These are phyloP conservation scores for Corylus heterophylla DNA, from an alignment of 306 rosid genomes.

Conservation along the genomic window DNA sequence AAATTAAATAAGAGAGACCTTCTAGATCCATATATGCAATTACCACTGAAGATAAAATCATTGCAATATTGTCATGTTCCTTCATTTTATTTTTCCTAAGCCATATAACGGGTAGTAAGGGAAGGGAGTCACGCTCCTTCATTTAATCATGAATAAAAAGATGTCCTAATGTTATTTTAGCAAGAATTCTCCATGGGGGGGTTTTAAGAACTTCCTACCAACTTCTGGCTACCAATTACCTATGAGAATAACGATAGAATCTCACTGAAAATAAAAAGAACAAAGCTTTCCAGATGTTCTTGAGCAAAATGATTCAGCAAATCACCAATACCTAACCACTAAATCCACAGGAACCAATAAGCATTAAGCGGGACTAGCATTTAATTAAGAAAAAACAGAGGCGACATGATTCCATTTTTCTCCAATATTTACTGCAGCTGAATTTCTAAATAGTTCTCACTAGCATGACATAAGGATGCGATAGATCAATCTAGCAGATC, in stretches of 20 bases:
- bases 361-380: background rate
- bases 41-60: background rate
- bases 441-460: slow-evolving; percentile 4
- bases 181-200: background rate
- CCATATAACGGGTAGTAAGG: too few relatives aligned
- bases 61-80: background rate
- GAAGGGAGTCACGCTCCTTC: background rate
- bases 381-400: background rate
- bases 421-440: background rate
- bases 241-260: background rate
- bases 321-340: background rate
- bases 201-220: background rate
- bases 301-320: background rate
- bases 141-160: background rate
- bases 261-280: background rate
- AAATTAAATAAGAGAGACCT: background rate
- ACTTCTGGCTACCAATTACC: background rate
- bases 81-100: background rate
- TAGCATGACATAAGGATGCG: background rate
- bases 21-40: background rate
- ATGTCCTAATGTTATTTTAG: background rate
- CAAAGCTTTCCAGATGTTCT: background rate
- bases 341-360: background rate
- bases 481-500: background rate
- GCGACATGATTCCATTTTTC: background rate